Base-by-base conservation (phyloP, 2,329 filamentous ascomycete genomes). In the Immersiporthe knoxdaviesiana region DNA sequence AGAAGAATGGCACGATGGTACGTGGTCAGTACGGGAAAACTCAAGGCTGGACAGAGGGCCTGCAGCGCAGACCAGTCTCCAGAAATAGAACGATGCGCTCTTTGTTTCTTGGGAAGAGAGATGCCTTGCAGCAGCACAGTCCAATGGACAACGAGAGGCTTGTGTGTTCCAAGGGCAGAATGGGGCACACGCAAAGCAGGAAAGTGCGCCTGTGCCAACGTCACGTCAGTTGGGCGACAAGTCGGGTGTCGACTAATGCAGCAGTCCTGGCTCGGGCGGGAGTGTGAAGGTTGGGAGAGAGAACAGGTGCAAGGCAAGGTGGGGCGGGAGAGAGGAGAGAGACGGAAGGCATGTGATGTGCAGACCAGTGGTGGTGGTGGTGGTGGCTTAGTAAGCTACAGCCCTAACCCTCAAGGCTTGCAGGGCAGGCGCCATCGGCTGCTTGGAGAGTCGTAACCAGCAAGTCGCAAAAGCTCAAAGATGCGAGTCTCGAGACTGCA, bases 291-390 rank as follows among this genome's bases (percentile, higher is more conserved):
- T 56, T 62, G 47, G 44, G 16, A 37, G 58, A 27, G 32, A 41
- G 24, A 44, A 54, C 39, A 54, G 14, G 14, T 39, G 39, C 35
- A 30, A 50, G 3, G 64, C 11, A 32, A 58, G 61, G 64, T 41
- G 60, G 68, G 68, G 68, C 65, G 65, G 30, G 21, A 8, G 35
- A 47, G 11, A 3, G 27, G 47, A n/a, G 68, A 60, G n/a, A n/a
- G n/a, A n/a, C n/a, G n/a, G n/a, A n/a, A n/a, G n/a, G 60, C n/a
- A 60, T 66, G 65, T 72, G 67, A 72, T 75, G 30, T 16, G 27
- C 21, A 30, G 24, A 41, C 61, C 27, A 21, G 16, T 24, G 59
- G 6, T 58, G 67, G 14, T 30, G 32, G 16, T 24, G 59, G 6
- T 58, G 67, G 14, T 30, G 32, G 60, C 71, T 70, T 37, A 64